Evolutionary conservation across 306 rosid genomes (phyloP).

Genomic region (Pyrus betulifolia): DNA sequence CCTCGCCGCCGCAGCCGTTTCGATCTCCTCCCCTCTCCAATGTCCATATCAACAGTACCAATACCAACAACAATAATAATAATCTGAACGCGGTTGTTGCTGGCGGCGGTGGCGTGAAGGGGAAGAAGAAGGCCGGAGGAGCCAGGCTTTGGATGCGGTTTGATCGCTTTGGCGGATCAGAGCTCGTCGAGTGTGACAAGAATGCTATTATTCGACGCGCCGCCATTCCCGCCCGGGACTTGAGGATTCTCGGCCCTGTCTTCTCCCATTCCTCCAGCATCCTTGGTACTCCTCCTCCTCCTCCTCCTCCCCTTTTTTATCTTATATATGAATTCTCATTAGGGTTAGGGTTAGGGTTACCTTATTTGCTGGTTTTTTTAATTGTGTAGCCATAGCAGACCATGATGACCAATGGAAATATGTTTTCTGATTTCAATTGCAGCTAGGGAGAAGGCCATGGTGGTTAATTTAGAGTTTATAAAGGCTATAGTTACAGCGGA

Average conservation of each 20-base stretch:
- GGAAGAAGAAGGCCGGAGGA: conserved; percentile 82
- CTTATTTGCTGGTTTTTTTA: background rate
- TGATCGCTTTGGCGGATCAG: conserved; percentile 62
- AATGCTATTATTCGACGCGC: conserved; percentile 70
- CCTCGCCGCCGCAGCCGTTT: conserved; percentile 17
- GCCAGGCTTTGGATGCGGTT: conserved; percentile 87
- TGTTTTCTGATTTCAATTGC: conserved; percentile 11
- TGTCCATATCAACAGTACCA: background rate
- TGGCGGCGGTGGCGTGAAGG: conserved; percentile 31
- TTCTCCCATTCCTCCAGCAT: conserved; percentile 92
- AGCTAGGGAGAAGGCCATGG: conserved; percentile 97
- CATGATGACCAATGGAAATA: background rate
- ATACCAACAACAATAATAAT: conserved; percentile 5
- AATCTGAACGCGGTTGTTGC: background rate
- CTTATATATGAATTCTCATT: background rate
- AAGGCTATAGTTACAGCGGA: conserved; percentile 87
- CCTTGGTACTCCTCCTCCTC: conserved; percentile 48
- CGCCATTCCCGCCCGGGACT: conserved; percentile 74
- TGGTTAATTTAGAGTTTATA: conserved; percentile 84
- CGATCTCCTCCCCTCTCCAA: background rate
- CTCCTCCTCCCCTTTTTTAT: background rate
- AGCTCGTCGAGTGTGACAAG: conserved; percentile 81
- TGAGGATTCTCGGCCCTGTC: conserved; percentile 85
- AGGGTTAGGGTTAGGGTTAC: too few relatives aligned
- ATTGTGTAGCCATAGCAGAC: background rate